Percentiles rank a stretch among this genome's conserved stretches.
phyloP scores from a whole-genome alignment of 2,329 filamentous ascomycete species.

The Blumeria graminis region DNA sequence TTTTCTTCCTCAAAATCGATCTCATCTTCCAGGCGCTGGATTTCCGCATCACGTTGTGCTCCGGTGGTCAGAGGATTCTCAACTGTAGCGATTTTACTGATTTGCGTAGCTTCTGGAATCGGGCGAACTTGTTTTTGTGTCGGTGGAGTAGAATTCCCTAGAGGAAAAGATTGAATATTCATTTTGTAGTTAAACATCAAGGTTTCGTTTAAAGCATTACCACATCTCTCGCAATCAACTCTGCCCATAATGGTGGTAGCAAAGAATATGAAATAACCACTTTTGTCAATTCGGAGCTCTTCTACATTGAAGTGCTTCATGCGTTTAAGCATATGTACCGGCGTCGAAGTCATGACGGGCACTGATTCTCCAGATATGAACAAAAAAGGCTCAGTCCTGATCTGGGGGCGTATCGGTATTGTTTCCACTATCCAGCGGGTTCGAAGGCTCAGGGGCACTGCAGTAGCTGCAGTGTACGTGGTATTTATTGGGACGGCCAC shows the following conservation, averaged over 20 bases:
- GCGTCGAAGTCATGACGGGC: conserved; percentile 62
- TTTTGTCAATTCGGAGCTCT: conserved; percentile 59
- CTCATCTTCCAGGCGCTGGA: conserved; percentile 46
- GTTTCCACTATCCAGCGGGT: conserved; percentile 16
- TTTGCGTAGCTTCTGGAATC: conserved; percentile 6
- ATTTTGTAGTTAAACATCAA: conserved; percentile 82
- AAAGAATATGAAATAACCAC: conserved; percentile 84
- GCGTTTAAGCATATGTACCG: conserved; percentile 74
- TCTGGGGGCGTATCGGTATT: conserved; percentile 35
- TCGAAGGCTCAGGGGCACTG: conserved; percentile 2
- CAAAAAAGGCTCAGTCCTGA: conserved; percentile 66
- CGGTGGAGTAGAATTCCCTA: conserved; percentile 9
- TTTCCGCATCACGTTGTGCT: conserved; percentile 36
- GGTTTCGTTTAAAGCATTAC: conserved; percentile 51
- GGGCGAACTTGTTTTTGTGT: conserved; percentile 3
- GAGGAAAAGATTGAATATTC: conserved; percentile 56
- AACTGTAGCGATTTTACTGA: conserved; percentile 16
- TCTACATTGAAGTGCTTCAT: conserved; percentile 63
- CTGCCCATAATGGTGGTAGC: conserved; percentile 53
- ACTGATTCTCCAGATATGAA: conserved; percentile 75
- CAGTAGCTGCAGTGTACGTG: not conserved
- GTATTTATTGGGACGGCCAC: no score
- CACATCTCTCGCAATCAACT: conserved; percentile 61
- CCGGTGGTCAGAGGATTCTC: conserved; percentile 20
- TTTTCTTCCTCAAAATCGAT: conserved; percentile 78